A percentile compares a stretch with the other conserved stretches of the same genome.
These are phyloP conservation scores for Talaromyces marneffei DNA, from an alignment of 2,329 filamentous ascomycete species.

Conservation along the genomic window DNA sequence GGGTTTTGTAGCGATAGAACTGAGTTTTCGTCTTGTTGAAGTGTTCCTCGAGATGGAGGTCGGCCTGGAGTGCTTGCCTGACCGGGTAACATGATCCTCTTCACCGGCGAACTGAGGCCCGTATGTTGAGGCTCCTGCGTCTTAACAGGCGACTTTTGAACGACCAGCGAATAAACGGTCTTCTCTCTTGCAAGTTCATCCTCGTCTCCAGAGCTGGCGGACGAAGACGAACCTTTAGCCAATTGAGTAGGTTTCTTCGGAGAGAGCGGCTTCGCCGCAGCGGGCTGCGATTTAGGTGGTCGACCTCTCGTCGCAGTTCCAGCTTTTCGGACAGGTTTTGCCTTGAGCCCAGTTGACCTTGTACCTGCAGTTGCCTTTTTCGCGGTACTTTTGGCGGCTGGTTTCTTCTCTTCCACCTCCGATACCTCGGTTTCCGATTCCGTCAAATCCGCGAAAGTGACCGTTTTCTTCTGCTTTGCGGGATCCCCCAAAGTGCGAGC, in stretches of 20 bases:
- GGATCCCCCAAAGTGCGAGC: conserved; percentile 27
- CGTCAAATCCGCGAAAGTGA: conserved; percentile 42
- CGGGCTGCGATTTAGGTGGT: conserved; percentile 27
- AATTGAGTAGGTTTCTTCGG: conserved; percentile 47
- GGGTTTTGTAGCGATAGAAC: conserved; percentile 21
- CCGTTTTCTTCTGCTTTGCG: conserved; percentile 39
- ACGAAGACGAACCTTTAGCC: conserved; percentile 33
- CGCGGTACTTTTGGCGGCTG: conserved; percentile 17
- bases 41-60: conserved; percentile 22
- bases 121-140: conserved; percentile 18
- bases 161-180: conserved; percentile 24
- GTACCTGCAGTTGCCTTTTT: conserved; percentile 22
- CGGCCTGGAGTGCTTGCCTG: conserved; percentile 14
- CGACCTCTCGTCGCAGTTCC: conserved; percentile 25
- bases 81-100: conserved; percentile 33
- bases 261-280: conserved; percentile 36
- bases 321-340: conserved; percentile 43
- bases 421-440: conserved; percentile 38
- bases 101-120: conserved; percentile 31
- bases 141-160: conserved; percentile 31
- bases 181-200: conserved; percentile 39
- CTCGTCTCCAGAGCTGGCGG: conserved; percentile 37
- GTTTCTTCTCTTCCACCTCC: conserved; percentile 14
- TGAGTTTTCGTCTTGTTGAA: conserved; percentile 24
- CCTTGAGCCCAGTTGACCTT: conserved; percentile 35